Base-by-base conservation (phyloP, 768 basidiomycete species). In the Pholiota conissans region DNA sequence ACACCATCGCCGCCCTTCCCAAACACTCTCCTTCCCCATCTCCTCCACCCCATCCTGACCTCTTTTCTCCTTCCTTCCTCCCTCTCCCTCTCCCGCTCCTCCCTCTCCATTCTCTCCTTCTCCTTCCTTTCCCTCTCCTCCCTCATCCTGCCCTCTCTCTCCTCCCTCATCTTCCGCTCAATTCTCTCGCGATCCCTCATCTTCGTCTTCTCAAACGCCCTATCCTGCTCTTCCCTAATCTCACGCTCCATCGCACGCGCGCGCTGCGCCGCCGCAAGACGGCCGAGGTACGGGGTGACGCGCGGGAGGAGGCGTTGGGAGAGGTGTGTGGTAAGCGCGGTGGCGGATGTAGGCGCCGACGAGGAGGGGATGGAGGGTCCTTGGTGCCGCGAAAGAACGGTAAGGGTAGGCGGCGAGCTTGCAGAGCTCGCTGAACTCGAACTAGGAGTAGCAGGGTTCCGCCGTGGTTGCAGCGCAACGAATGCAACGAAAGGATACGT, bases 401-500 rank as follows among this genome's bases (percentile, higher is more conserved):
- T 92, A 11, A 98, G 77, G 2, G 79, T 72, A 0, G 90, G 82
- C 32, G 61, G 55, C 18, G 59, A 34, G 3, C 60, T 40, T 37
- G 64, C 47, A 32, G 53, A 45, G 22, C 34, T 55, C 54, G 46
- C n/a, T 48, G 55, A 18, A 24, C 53, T 18, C 55, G 52, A 45
- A 53, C 42, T 7, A n/a, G n/a, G n/a, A n/a, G n/a, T n/a, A n/a
- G n/a, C n/a, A 11, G 61, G 50, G 27, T 71, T 77, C 28, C 84
- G 83, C 16, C 82, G 82, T 0, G 92, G 87, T 67, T 98, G 92
- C 48, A 97, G 83, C 1, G 95, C 88, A 48, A 97, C 71, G 71
- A 98, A 99, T 0, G 92, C 91, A 48, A 99, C 79, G 60, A 95
- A 95, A 0, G 96, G 97, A 65, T 90, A 97, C 0, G 95, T 93